phyloP scores from a whole-genome alignment of 208 protist species.

The Acanthamoeba castellanii region DNA sequence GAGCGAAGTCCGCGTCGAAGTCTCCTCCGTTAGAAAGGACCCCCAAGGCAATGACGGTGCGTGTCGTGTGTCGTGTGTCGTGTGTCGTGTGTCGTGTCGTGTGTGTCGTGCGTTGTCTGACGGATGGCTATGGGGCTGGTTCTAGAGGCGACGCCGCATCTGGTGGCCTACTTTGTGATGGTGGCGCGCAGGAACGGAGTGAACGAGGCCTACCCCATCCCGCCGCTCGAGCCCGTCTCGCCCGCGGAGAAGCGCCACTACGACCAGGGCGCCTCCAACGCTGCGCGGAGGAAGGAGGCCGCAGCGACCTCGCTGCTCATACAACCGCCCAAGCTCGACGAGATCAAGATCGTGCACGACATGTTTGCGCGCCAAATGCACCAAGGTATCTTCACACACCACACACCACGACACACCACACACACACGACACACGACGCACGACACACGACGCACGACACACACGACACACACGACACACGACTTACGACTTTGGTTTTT shows the following conservation, averaged over 20 bases:
- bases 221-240: constrained; percentile 38
- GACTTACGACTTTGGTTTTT: too few relatives aligned
- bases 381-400: not conserved
- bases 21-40: constrained; percentile 17
- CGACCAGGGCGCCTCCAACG: constrained; percentile 27
- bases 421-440: too few relatives aligned
- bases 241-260: constrained; percentile 35
- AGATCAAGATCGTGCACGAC: constrained; percentile 49
- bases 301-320: constrained; percentile 39
- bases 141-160: constrained; percentile 15
- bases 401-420: too few relatives aligned
- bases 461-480: too few relatives aligned
- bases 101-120: not conserved
- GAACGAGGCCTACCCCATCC: constrained; percentile 52
- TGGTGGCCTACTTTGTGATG: constrained; percentile 73
- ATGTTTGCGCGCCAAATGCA: constrained; percentile 59
- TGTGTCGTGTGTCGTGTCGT: not conserved
- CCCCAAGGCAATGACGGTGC: not conserved
- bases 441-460: too few relatives aligned
- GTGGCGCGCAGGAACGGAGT: not conserved
- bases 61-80: not conserved
- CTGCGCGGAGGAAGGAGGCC: constrained; percentile 52
- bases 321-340: constrained; percentile 31
- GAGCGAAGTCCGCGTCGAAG: constrained; percentile 64
- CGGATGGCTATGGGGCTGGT: not conserved